Base-by-base conservation (phyloP, 73 alveolate species). In the Paramecium biaurelia region DNA sequence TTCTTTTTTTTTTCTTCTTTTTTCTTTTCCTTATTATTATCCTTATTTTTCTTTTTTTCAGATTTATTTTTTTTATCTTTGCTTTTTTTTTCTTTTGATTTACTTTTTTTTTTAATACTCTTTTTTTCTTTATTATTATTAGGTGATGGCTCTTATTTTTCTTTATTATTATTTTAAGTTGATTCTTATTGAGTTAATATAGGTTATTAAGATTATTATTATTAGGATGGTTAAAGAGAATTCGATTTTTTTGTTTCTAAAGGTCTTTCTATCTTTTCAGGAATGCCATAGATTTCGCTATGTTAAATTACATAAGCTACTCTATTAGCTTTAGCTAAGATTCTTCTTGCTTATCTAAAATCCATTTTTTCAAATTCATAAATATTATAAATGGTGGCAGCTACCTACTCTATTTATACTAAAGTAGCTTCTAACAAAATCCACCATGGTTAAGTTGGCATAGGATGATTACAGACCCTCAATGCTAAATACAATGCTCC, bases 361-460 rank as follows among this genome's bases (percentile, higher is more conserved):
- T 79, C 90, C 90, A 79, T 79, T 45, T 79, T 79, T 45, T 79
- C 90, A 45, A 41, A 79, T 24, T 79, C 90, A 79, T 79, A 79
- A 42, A 79, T 32, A 14, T 42, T 43, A 23, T 30, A 41, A 2
- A 79, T 79, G 56, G 76, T 79, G 42, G 90, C 70, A 45, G 90
- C 90, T 24, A 79, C 74, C 14, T 43, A 79, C 32, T 79, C 90
- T 10, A 79, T 79, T 41, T 79, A 47, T 12, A 1, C 34, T 11
- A 79, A 45, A 43, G 76, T 42, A 34, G 76, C 72, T 79, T 79
- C 90, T 42, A 79, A 45, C 6, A 79, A 8, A 20, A 79, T 42
- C 90, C 90, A 79, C 90, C 90, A 79, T 43, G 90, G 90, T 47
- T 79, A 42, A 24, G 90, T 42, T 2, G 90, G 90, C 90, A 79